A percentile compares a stretch with the other conserved stretches of the same genome.
Conservation (phyloP, 768 basidiomycete species). For the Collybiopsis confluens region DNA sequence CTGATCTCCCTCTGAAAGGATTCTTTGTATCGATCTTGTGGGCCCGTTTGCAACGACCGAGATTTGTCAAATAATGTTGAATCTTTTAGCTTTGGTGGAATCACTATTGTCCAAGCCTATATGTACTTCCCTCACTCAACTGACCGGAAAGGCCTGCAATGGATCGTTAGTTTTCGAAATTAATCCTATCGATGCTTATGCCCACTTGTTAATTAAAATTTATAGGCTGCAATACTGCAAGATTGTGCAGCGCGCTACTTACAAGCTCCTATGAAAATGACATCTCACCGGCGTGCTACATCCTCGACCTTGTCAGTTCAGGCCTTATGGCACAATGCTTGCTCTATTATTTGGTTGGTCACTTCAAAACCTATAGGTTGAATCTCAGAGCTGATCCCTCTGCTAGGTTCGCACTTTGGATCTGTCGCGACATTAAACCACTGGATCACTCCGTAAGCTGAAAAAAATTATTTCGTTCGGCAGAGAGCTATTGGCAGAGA, state of each 20-base stretch:
- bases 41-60: neutral
- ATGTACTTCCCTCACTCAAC: constrained; percentile 30
- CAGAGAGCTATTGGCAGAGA: constrained; percentile 37
- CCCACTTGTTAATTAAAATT: neutral
- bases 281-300: constrained; percentile 10
- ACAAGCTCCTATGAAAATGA: too few relatives aligned
- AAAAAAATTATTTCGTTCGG: too few relatives aligned
- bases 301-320: constrained; percentile 35
- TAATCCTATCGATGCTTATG: too few relatives aligned
- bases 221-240: constrained; percentile 16
- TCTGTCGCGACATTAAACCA: constrained; percentile 27
- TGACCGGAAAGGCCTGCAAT: constrained; percentile 24
- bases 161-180: constrained; percentile 20
- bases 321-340: constrained; percentile 38
- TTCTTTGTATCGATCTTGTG: constrained; percentile 3
- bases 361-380: too few relatives aligned
- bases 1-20: neutral
- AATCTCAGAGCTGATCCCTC: too few relatives aligned
- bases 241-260: too few relatives aligned
- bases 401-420: too few relatives aligned
- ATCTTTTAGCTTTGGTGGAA: constrained; percentile 30
- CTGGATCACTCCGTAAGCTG: constrained; percentile 34
- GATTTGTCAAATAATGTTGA: neutral
- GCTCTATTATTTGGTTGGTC: constrained; percentile 39
- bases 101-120: constrained; percentile 37